Percentiles rank a stretch among this genome's conserved stretches.
Conservation (phyloP, 163 green algal genomes). For the Chlorella variabilis region DNA sequence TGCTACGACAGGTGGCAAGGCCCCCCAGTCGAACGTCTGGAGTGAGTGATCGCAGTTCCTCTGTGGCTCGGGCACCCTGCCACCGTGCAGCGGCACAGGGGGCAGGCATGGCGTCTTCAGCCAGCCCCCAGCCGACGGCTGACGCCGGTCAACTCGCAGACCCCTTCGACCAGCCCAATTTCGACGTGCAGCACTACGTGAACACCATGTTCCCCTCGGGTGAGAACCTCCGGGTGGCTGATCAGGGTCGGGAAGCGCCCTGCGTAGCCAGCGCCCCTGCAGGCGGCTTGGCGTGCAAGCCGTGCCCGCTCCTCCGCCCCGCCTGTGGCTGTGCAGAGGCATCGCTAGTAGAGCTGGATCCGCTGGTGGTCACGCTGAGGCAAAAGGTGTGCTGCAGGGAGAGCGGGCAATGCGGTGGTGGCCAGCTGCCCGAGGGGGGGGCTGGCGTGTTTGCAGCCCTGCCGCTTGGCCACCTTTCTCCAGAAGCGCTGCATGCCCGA, state of each 20-base stretch:
- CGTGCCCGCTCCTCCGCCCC: constrained; percentile 54
- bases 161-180: constrained; percentile 74
- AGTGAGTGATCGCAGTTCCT: too few species aligned
- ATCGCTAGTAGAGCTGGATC: constrained; percentile 76
- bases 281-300: background rate
- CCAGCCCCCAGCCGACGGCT: background rate
- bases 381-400: constrained; percentile 59
- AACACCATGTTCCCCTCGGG: constrained; percentile 88
- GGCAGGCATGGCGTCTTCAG: background rate
- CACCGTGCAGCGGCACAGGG: too few species aligned
- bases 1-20: too few species aligned
- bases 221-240: constrained; percentile 32
- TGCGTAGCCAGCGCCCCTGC: background rate
- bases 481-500: too few species aligned
- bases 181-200: constrained; percentile 79
- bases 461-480: too few species aligned
- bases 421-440: too few species aligned
- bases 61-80: too few species aligned
- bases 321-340: constrained; percentile 70
- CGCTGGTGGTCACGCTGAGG: constrained; percentile 70
- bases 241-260: background rate
- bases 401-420: background rate
- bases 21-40: too few species aligned
- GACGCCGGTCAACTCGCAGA: constrained; percentile 36
- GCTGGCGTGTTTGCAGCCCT: too few species aligned